Base-by-base conservation (phyloP, 202 grass and related monocot species). In the Schoenoplectus tabernaemontani region DNA sequence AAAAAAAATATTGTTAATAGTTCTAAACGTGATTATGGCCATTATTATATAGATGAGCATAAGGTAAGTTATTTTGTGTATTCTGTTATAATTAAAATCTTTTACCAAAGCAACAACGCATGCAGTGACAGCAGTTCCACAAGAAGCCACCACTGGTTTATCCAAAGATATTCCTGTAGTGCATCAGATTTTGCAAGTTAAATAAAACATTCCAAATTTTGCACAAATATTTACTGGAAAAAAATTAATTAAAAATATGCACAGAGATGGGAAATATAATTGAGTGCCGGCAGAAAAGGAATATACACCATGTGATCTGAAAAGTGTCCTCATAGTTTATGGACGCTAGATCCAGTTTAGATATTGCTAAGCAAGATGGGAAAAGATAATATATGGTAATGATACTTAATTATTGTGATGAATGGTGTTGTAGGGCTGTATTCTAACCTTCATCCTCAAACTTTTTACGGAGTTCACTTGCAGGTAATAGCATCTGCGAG, bases 41-140 rank as follows among this genome's bases (percentile, higher is more conserved):
- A 12, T 38, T 39, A 9, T 65, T 50, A 32, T 54, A 57, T 51
- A 66, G 38, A 80, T 42, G 11, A 81, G 33, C 20, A 44, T 9
- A 13, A 32, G 16, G 53, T 30, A 7, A 44, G 10, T 19, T 54
- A 37, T 48, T 42, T 56, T n/a, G 44, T 50, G 33, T 33, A 73
- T 42, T 7, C 19, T 33, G 8, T 36, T 28, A 9, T 65, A 0
- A 24, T 62, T 64, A 2, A 59, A 46, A 61, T 74, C 8, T 81
- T 85, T 86, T 92, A 98, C 91, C 84, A 98, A 67, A 64, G 89
- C 86, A 74, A 98, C 57, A 82, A 92, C 15, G 67, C 95, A 95
- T 77, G 95, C 95, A 51, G 95, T 98, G 62, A 98, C 95, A 56
- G 91, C 95, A 47, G 95, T 97, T 26, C 91, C 95, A 2, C 95